Evolutionary conservation across 2,329 filamentous ascomycete genomes (phyloP), one percentile per base, ranked within the genome.

Genomic region (Hypomyces perniciosus): DNA sequence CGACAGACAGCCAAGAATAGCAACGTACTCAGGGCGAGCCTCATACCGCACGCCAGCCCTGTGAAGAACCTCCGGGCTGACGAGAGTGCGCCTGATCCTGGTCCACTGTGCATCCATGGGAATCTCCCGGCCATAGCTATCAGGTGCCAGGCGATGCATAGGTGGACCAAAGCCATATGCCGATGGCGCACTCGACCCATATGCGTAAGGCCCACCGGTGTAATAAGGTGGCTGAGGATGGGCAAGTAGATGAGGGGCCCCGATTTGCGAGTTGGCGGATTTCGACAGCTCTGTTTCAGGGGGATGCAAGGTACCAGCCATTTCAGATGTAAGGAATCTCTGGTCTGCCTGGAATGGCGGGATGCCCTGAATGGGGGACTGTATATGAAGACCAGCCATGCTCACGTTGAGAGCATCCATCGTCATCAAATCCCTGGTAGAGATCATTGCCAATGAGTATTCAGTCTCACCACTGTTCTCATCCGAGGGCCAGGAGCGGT

Each of bases 21-120:
- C 81, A 3, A 83, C 79, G 54, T 80, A 83, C 2, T 75, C 72
- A 1, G 79, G 79, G 4, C 78, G 72, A 8, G 80, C 80, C 62
- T 83, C 80, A 58, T 80, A 83, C 9, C 80, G 74, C 13, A 80
- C 70, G 8, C 77, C 72, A 5, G 77, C 77, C 43, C 72, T 68
- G 34, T 73, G 69, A 5, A 83, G 68, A 0, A 81, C 77, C 56
- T 80, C 77, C 5, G 75, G 74, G 8, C 78, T 81, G 8, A 83
- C 70, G 1, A 81, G 66, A 4, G 66, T 67, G 20, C 80, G 72
- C 40, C 70, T 72, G 40, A 83, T 78, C 46, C 72, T 75, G 9
- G 80, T 83, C 80, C 80, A 83, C 48, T 73, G 72, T 2, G 79
- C 80, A 30, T 82, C 75, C 5, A 73, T 64, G 0, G 75, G 65